Evolutionary conservation across 495 filamentous ascomycete species (phyloP).

Genomic region (Amphirosellinia nigrospora): DNA sequence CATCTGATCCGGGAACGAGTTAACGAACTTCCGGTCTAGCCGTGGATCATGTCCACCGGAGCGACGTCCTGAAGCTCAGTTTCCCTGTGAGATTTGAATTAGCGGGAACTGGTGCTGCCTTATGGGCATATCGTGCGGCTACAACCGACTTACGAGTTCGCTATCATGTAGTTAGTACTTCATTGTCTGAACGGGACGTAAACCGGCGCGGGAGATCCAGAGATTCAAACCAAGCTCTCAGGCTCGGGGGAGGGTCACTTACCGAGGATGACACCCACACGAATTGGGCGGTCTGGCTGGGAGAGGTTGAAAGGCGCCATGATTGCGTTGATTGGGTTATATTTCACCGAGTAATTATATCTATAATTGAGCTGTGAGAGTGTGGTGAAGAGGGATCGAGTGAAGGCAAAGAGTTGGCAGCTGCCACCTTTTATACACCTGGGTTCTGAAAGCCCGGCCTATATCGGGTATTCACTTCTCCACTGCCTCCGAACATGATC

Average conservation of each 20-base stretch:
- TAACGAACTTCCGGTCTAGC: constrained; percentile 21
- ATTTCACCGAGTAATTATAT: neutral
- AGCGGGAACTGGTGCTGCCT: neutral
- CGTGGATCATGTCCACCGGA: constrained; percentile 31
- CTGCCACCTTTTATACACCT: neutral
- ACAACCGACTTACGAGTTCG: neutral
- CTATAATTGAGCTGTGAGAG: neutral
- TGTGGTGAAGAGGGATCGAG: neutral
- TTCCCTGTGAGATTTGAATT: neutral
- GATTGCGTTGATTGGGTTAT: neutral
- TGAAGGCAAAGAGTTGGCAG: neutral
- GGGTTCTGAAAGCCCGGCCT: neutral
- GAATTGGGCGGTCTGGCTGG: constrained; percentile 10
- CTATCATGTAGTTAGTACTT: constrained; percentile 1
- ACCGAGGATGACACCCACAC: constrained; percentile 18
- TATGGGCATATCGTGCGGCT: too few relatives aligned
- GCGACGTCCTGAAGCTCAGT: constrained; percentile 33
- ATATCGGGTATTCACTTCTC: neutral
- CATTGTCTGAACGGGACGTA: neutral
- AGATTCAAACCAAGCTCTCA: neutral
- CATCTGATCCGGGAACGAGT: constrained; percentile 15
- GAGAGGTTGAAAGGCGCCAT: constrained; percentile 14
- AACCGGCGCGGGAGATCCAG: neutral
- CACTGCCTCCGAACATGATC: constrained; percentile 3
- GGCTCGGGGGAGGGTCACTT: neutral